Conservation (phyloP, 192 early-diverging fungal species). For the Coemansia sp. region DNA sequence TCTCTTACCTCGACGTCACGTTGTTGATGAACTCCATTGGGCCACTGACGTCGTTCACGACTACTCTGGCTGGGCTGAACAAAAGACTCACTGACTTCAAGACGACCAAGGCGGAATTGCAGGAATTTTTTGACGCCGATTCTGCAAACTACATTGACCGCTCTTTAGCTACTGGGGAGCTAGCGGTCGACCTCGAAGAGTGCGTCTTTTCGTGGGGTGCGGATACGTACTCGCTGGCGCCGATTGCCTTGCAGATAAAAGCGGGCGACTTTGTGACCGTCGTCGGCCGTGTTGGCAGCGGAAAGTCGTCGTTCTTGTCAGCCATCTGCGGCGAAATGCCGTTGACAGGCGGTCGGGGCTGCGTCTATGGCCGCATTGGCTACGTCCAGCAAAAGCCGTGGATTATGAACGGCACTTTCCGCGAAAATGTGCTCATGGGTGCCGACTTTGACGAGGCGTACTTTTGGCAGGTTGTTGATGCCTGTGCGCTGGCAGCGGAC, state of each 20-base stretch:
- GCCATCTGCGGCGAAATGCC: slow-evolving; percentile 85
- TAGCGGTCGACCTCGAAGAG: slow-evolving; percentile 10
- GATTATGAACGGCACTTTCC: slow-evolving; percentile 40
- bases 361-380: slow-evolving; percentile 59
- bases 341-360: slow-evolving; percentile 62
- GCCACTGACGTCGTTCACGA: slow-evolving; percentile 17
- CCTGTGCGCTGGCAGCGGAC: slow-evolving; percentile 33
- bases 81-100: neutral
- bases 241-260: slow-evolving; percentile 59
- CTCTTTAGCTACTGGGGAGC: neutral
- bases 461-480: slow-evolving; percentile 19
- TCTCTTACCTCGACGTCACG: slow-evolving; percentile 12
- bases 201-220: slow-evolving; percentile 33
- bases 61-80: neutral
- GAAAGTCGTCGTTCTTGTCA: slow-evolving; percentile 63
- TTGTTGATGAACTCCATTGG: slow-evolving; percentile 22
- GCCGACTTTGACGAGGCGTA: slow-evolving; percentile 27
- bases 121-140: neutral
- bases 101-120: neutral
- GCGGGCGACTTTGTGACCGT: slow-evolving; percentile 73
- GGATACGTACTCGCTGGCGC: slow-evolving; percentile 54
- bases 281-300: slow-evolving; percentile 80
- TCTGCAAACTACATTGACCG: neutral
- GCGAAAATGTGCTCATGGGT: slow-evolving; percentile 53
- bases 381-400: slow-evolving; percentile 47